phyloP scores from a whole-genome alignment of 371 early-diverging fungal species.

The Rhizopus sp. region DNA sequence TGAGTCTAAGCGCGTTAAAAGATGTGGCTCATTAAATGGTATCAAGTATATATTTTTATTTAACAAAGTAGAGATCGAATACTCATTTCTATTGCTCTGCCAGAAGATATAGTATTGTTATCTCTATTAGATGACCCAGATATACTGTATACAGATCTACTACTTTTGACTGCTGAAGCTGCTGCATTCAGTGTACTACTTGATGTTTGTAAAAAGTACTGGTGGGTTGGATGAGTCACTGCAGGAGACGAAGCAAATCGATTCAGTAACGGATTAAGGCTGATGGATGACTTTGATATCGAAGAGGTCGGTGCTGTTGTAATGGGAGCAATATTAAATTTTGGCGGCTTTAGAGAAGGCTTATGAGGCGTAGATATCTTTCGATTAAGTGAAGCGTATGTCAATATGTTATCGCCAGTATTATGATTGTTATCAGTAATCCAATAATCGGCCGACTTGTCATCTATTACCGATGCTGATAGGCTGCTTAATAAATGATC shows the following conservation, averaged over 20 bases:
- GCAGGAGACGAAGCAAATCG: constrained; percentile 17
- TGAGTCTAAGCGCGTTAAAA: constrained; percentile 1
- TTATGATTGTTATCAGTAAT: background rate
- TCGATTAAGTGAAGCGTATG: constrained; percentile 1
- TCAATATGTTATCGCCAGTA: too few relatives aligned
- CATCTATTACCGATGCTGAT: background rate
- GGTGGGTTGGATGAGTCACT: constrained; percentile 46
- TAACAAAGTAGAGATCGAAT: constrained; percentile 40
- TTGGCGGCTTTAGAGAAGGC: background rate
- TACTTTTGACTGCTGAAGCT: constrained; percentile 35
- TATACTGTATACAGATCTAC: constrained; percentile 15
- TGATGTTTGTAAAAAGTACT: constrained; percentile 49
- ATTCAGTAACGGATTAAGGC: constrained; percentile 21
- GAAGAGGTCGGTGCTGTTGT: constrained; percentile 21
- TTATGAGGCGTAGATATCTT: background rate
- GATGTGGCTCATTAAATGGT: constrained; percentile 9
- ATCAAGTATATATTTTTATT: constrained; percentile 8
- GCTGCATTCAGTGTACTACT: constrained; percentile 47
- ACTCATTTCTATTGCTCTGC: constrained; percentile 34
- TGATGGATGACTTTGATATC: constrained; percentile 4
- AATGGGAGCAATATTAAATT: constrained; percentile 39
- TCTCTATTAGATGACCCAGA: constrained; percentile 10
- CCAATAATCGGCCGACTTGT: constrained; percentile 1
- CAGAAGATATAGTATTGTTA: constrained; percentile 24
- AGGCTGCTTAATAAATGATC: background rate